Evolutionary conservation across 2,329 filamentous ascomycete genomes (phyloP).

Genomic region (Akanthomyces lecanii): DNA sequence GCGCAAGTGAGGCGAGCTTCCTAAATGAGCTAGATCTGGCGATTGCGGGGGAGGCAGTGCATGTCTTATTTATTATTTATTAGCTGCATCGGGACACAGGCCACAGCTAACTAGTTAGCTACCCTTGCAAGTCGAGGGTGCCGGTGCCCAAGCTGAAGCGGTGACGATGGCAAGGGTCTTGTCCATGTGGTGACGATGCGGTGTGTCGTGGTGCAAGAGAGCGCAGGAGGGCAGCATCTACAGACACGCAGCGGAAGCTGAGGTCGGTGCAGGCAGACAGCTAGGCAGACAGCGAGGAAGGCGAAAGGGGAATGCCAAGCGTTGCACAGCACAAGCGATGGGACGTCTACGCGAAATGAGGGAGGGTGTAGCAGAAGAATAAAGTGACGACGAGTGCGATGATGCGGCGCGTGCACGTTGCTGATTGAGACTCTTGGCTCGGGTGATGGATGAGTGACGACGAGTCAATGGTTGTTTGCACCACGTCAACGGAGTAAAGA

Average conservation of each 20-base stretch:
- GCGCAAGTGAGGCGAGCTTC: neutral
- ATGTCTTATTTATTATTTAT: conserved; percentile 4
- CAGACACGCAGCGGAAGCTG: neutral
- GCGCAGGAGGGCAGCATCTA: too few species aligned
- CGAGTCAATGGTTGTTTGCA: neutral
- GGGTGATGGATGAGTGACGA: neutral
- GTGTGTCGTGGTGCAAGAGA: too few species aligned
- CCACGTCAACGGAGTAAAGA: neutral
- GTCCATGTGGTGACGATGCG: too few species aligned
- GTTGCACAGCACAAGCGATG: too few species aligned
- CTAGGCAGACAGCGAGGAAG: neutral
- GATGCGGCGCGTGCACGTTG: neutral
- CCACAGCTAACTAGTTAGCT: neutral
- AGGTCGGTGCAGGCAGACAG: neutral
- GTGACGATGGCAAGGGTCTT: neutral
- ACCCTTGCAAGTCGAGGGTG: neutral
- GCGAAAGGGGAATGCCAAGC: too few species aligned
- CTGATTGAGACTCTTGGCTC: neutral
- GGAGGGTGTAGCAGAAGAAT: neutral
- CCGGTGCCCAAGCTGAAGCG: neutral
- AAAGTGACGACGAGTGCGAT: neutral
- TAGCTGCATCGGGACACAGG: neutral
- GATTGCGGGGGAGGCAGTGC: conserved; percentile 17
- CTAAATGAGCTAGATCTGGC: conserved; percentile 6
- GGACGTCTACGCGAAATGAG: too few species aligned